These are phyloP conservation scores for Paecilomyces dactylethromorphus DNA, from an alignment of 2,329 filamentous ascomycete genomes.

Conservation along the genomic window DNA sequence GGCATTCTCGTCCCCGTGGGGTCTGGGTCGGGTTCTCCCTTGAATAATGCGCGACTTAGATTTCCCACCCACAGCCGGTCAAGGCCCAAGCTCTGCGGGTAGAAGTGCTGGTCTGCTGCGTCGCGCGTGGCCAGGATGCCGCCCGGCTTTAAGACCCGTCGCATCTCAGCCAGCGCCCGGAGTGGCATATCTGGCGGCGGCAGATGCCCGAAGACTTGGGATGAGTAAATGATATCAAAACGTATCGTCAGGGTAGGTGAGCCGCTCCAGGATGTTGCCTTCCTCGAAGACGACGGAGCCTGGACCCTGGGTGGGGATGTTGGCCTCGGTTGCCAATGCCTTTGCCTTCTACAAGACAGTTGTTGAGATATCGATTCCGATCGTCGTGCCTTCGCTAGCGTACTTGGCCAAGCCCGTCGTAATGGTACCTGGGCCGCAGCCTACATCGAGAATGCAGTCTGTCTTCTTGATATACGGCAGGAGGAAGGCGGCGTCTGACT, in stretches of 20 bases:
- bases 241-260: conserved; percentile 32
- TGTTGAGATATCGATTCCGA: conserved; percentile 34
- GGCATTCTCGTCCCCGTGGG: conserved; percentile 19
- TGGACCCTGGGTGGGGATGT: conserved; percentile 7
- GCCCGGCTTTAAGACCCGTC: conserved; percentile 36
- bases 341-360: conserved; percentile 26
- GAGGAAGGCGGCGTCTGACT: conserved; percentile 40
- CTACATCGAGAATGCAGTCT: conserved; percentile 41
- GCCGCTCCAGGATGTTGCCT: conserved; percentile 28
- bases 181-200: conserved; percentile 19
- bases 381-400: conserved; percentile 33
- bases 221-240: conserved; percentile 40
- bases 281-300: conserved; percentile 22
- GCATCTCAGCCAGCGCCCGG: conserved; percentile 8
- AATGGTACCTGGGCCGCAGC: conserved; percentile 47
- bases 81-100: conserved; percentile 20
- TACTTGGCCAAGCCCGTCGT: conserved; percentile 37
- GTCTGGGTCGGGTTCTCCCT: conserved; percentile 11
- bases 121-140: conserved; percentile 34
- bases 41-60: conserved; percentile 2
- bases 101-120: conserved; percentile 22
- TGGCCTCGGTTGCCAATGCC: conserved; percentile 7
- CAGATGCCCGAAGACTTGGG: conserved; percentile 41
- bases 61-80: conserved; percentile 23
- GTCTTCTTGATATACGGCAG: conserved; percentile 34